Evolutionary conservation across 1,284 basidiomycete species (phyloP).

Genomic region (Melampsora medusae): DNA sequence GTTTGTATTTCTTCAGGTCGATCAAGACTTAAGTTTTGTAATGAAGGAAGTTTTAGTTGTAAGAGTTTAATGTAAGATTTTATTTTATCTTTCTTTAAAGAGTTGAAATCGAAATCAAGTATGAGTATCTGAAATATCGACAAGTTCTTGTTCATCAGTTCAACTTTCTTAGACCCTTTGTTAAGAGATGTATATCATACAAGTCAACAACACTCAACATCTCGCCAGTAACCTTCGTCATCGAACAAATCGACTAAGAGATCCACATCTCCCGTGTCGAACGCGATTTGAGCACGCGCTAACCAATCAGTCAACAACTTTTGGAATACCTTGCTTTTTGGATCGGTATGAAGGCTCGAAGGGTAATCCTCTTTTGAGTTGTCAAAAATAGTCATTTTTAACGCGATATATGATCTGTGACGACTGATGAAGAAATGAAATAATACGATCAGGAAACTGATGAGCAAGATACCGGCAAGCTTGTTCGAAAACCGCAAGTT

Average conservation of each 20-base stretch:
- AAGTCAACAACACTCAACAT: conserved; percentile 49
- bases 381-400: too few relatives aligned
- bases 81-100: conserved; percentile 21
- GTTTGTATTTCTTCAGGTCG: not conserved
- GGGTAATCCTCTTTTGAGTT: not conserved
- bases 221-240: conserved; percentile 63
- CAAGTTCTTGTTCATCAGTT: too few relatives aligned
- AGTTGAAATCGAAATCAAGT: conserved; percentile 34
- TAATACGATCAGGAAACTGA: too few relatives aligned
- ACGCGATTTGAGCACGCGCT: conserved; percentile 56
- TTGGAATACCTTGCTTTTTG: not conserved
- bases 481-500: too few relatives aligned
- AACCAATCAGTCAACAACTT: conserved; percentile 57
- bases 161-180: too few relatives aligned
- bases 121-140: conserved; percentile 17
- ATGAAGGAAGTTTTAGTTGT: conserved; percentile 3
- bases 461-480: too few relatives aligned
- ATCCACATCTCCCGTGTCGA: conserved; percentile 56
- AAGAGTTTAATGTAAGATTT: conserved; percentile 24
- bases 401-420: too few relatives aligned
- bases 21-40: conserved; percentile 17
- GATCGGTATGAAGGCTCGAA: not conserved
- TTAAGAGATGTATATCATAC: not conserved
- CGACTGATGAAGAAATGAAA: too few relatives aligned
- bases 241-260: conserved; percentile 57